A percentile compares a stretch with the other conserved stretches of the same genome.
Evolutionary conservation across 768 basidiomycete genomes (phyloP).

Genomic region (Suillus brevipes): DNA sequence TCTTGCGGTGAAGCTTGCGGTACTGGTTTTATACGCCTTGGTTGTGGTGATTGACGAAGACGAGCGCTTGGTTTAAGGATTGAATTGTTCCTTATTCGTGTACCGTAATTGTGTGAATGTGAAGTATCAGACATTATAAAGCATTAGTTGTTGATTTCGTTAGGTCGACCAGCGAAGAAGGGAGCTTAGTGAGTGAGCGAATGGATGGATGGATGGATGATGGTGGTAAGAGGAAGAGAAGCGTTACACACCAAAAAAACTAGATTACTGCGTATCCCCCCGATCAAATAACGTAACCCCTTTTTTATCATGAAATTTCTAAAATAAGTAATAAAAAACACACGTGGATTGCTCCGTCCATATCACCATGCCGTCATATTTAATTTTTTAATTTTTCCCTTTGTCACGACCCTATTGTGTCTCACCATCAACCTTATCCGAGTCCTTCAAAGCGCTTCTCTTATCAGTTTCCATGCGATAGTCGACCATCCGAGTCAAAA

Average conservation of each 20-base stretch:
- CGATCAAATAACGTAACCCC: slow-evolving; percentile 5
- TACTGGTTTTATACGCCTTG: slow-evolving; percentile 34
- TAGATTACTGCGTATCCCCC: slow-evolving; percentile 4
- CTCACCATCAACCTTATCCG: background rate
- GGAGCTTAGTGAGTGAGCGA: background rate
- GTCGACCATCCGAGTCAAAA: too few species aligned
- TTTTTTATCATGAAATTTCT: background rate
- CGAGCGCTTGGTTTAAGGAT: slow-evolving; percentile 53
- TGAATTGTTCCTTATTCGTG: slow-evolving; percentile 53
- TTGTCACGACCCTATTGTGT: background rate
- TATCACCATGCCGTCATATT: background rate
- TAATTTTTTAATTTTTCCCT: background rate
- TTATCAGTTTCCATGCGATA: too few species aligned
- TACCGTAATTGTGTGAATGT: slow-evolving; percentile 50
- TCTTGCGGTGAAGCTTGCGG: slow-evolving; percentile 23
- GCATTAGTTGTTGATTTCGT: background rate
- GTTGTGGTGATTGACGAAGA: slow-evolving; percentile 45
- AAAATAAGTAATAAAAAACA: background rate
- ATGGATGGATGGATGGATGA: background rate
- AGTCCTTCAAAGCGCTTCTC: background rate
- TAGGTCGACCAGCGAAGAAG: background rate
- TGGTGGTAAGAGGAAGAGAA: slow-evolving; percentile 1
- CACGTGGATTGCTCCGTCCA: background rate
- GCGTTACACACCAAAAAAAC: slow-evolving; percentile 2
- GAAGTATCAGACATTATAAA: slow-evolving; percentile 17